Conservation (phyloP, 2,329 filamentous ascomycete species). For the Fusarium torreyae region DNA sequence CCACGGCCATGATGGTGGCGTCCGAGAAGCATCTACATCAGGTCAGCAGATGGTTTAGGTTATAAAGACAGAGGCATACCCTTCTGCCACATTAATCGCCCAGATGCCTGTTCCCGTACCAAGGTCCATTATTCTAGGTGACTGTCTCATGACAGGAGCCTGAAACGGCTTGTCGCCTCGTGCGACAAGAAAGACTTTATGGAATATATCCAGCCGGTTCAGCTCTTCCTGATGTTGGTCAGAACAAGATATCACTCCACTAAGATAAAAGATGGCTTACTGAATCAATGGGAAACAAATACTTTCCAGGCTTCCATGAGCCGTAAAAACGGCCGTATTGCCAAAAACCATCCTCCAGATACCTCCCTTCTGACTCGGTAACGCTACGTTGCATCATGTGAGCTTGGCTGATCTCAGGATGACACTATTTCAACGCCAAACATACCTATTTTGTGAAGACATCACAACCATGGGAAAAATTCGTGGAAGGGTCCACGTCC, state of each 20-base stretch:
- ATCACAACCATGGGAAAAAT: constrained; percentile 49
- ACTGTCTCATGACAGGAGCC: constrained; percentile 32
- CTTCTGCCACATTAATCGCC: constrained; percentile 84
- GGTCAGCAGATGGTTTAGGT: constrained; percentile 7
- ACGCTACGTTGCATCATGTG: constrained; percentile 34
- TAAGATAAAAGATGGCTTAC: constrained; percentile 59
- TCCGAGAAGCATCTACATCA: constrained; percentile 41
- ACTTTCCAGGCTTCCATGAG: constrained; percentile 76
- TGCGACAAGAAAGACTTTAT: constrained; percentile 80
- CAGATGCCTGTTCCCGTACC: constrained; percentile 94
- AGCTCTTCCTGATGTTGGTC: constrained; percentile 72
- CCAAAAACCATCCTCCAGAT: constrained; percentile 52
- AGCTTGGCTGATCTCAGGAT: constrained; percentile 22
- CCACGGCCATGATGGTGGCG: constrained; percentile 57
- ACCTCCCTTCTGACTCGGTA: constrained; percentile 36
- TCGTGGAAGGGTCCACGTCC: constrained; percentile 26
- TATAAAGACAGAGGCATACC: constrained; percentile 64
- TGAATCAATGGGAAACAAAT: constrained; percentile 84
- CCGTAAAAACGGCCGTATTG: constrained; percentile 82
- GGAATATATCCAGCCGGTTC: constrained; percentile 85
- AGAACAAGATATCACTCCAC: constrained; percentile 13
- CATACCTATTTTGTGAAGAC: constrained; percentile 53
- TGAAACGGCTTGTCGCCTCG: constrained; percentile 62
- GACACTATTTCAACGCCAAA: background rate
- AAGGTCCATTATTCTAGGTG: constrained; percentile 71